These are phyloP conservation scores for Tylopilus subfusipes DNA, from an alignment of 768 basidiomycete genomes.

Conservation along the genomic window DNA sequence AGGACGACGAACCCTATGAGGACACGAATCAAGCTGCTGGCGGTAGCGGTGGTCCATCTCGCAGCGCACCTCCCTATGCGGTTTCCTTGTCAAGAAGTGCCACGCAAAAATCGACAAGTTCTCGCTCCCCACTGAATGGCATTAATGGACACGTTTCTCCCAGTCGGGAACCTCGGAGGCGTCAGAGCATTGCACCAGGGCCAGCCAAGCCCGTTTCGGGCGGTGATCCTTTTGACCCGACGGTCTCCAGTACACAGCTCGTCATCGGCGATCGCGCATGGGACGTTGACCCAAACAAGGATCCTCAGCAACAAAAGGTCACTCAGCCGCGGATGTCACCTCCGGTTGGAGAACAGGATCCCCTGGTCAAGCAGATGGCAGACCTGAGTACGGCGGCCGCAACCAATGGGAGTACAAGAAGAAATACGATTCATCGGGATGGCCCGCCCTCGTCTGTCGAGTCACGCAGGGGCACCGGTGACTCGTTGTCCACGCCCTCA, in stretches of 20 bases:
- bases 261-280: slow-evolving; percentile 63
- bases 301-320: slow-evolving; percentile 50
- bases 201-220: slow-evolving; percentile 35
- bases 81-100: slow-evolving; percentile 28
- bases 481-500: slow-evolving; percentile 25
- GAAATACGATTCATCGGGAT: slow-evolving; percentile 27
- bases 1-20: slow-evolving; percentile 45
- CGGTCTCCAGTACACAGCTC: slow-evolving; percentile 57
- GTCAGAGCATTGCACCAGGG: slow-evolving; percentile 24
- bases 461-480: slow-evolving; percentile 25
- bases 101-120: slow-evolving; percentile 28
- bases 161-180: slow-evolving; percentile 22
- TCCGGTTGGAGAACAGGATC: slow-evolving; percentile 49
- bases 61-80: slow-evolving; percentile 33
- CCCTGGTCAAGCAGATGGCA: slow-evolving; percentile 63
- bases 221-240: slow-evolving; percentile 58
- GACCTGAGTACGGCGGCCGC: slow-evolving; percentile 41
- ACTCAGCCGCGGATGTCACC: slow-evolving; percentile 23
- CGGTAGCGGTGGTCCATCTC: slow-evolving; percentile 32
- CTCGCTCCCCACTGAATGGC: slow-evolving; percentile 32
- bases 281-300: slow-evolving; percentile 59
- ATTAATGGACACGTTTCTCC: slow-evolving; percentile 31
- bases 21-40: slow-evolving; percentile 61
- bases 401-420: slow-evolving; percentile 12
- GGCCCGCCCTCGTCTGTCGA: slow-evolving; percentile 20